phyloP scores from a whole-genome alignment of 805 yeast genomes.

The Suhomyces prunicola region DNA sequence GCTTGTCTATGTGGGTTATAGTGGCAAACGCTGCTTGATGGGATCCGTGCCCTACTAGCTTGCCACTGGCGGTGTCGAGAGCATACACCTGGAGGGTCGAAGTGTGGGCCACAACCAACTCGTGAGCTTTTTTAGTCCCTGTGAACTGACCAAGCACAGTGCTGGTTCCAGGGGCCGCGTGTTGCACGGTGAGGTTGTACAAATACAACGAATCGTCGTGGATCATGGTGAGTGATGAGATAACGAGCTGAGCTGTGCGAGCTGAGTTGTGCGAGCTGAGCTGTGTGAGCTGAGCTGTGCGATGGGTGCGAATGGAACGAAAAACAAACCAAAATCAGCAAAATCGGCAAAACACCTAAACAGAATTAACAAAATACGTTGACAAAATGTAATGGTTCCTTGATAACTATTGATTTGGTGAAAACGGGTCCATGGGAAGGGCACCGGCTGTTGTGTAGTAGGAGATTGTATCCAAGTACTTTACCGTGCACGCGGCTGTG shows the following conservation, averaged over 20 bases:
- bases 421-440: too few relatives aligned
- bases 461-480: too few relatives aligned
- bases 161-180: slow-evolving; percentile 50
- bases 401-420: too few relatives aligned
- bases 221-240: neutral
- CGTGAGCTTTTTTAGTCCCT: slow-evolving; percentile 52
- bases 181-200: slow-evolving; percentile 69
- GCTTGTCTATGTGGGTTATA: slow-evolving; percentile 49
- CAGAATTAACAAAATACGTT: too few relatives aligned
- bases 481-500: too few relatives aligned
- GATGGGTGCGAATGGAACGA: neutral
- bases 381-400: too few relatives aligned
- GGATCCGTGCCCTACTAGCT: slow-evolving; percentile 41
- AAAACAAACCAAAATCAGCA: too few relatives aligned
- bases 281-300: neutral
- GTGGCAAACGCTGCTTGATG: slow-evolving; percentile 45
- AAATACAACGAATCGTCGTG: slow-evolving; percentile 42
- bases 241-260: neutral
- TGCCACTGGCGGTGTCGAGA: slow-evolving; percentile 56
- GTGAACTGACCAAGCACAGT: slow-evolving; percentile 70
- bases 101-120: slow-evolving; percentile 56
- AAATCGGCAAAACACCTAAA: too few relatives aligned
- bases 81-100: slow-evolving; percentile 52
- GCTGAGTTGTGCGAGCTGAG: too few relatives aligned
- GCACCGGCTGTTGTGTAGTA: too few relatives aligned